These are phyloP conservation scores for Parsonsia alboflavescens DNA, from an alignment of 257 asterid genomes.

Conservation along the genomic window DNA sequence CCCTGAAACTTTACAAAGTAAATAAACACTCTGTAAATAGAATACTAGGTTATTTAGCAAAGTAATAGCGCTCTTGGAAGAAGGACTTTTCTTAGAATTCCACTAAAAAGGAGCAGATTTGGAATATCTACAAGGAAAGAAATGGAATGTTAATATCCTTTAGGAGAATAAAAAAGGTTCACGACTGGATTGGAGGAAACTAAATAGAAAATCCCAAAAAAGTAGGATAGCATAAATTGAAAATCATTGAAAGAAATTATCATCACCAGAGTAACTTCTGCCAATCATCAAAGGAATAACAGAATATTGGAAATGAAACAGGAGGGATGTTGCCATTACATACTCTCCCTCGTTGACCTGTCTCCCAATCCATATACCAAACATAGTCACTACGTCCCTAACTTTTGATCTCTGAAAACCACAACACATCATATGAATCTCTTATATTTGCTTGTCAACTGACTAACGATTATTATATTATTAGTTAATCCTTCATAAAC, in stretches of 20 bases:
- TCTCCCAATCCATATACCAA: background rate
- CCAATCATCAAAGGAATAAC: background rate
- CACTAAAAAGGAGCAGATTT: too few relatives aligned
- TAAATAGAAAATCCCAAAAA: background rate
- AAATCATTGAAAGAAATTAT: background rate
- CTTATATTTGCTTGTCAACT: background rate
- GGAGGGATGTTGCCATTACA: background rate
- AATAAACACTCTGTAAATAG: background rate
- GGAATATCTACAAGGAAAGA: background rate
- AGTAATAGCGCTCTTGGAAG: background rate
- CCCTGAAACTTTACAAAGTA: background rate
- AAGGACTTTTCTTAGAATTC: background rate
- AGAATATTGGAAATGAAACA: background rate
- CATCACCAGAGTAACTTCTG: background rate
- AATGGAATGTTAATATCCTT: background rate
- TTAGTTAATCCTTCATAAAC: background rate
- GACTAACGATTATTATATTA: background rate
- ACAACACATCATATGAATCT: background rate
- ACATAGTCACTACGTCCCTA: background rate
- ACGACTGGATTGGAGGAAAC: background rate
- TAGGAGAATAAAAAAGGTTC: background rate
- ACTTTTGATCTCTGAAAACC: background rate
- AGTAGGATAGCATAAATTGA: background rate
- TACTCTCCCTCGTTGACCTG: background rate
- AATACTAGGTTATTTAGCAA: background rate